These are phyloP conservation scores for Colletotrichum sp. DNA, from an alignment of 2,329 filamentous ascomycete genomes.

Conservation along the genomic window DNA sequence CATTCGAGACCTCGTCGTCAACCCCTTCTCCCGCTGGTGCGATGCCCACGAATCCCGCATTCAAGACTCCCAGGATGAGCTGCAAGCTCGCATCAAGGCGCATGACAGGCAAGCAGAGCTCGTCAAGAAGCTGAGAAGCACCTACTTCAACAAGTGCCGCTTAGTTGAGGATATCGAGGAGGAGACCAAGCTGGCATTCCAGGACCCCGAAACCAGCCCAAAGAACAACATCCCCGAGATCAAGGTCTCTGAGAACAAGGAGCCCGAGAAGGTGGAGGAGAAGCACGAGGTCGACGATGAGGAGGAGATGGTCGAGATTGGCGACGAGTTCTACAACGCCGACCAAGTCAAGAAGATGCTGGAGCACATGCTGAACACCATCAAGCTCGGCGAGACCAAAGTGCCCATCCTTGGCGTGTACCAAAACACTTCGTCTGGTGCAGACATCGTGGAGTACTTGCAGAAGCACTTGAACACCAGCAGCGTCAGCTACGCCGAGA, in stretches of 20 bases:
- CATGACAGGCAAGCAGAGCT: slow-evolving; percentile 90
- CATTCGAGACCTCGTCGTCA: slow-evolving; percentile 93
- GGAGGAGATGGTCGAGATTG: slow-evolving; percentile 86
- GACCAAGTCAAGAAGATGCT: slow-evolving; percentile 93
- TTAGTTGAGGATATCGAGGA: slow-evolving; percentile 96
- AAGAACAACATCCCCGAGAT: slow-evolving; percentile 79
- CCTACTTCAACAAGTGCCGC: slow-evolving; percentile 99
- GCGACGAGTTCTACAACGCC: slow-evolving; percentile 82
- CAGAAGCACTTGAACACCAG: slow-evolving; percentile 85
- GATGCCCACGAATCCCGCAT: slow-evolving; percentile 91
- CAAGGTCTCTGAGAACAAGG: slow-evolving; percentile 76
- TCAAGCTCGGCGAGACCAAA: slow-evolving; percentile 89
- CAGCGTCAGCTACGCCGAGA: slow-evolving; percentile 89
- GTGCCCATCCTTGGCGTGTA: slow-evolving; percentile 96
- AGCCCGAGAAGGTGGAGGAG: slow-evolving; percentile 45
- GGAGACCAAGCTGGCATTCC: slow-evolving; percentile 97
- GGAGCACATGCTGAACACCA: slow-evolving; percentile 81
- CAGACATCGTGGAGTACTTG: slow-evolving; percentile 95
- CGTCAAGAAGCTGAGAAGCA: slow-evolving; percentile 91
- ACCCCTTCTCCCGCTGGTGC: slow-evolving; percentile 94
- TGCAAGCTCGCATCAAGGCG: slow-evolving; percentile 88
- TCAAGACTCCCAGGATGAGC: slow-evolving; percentile 92
- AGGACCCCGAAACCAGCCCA: slow-evolving; percentile 79
- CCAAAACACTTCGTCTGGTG: slow-evolving; percentile 86
- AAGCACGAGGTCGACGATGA: slow-evolving; percentile 67